Evolutionary conservation across 331 rosid species (phyloP), one percentile per base, ranked within the genome.

Genomic region (Quercus tomentella): DNA sequence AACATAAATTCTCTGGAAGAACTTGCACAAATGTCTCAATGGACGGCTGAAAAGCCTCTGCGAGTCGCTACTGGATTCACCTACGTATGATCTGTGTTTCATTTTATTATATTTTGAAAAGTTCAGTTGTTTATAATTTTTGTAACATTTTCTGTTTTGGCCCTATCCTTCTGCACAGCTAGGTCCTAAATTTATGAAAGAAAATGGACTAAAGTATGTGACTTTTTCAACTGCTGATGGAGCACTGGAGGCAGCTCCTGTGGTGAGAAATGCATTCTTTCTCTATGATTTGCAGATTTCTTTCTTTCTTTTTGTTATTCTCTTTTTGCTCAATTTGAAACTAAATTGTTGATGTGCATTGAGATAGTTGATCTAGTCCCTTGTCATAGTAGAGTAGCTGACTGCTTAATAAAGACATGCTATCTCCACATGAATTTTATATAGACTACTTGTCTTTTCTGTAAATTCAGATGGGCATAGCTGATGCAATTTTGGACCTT

Each of bases 241-340:
- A 67, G 99, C 98, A 72, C 82, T 96, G 73, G 99, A 96, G 89
- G 99, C 99, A 77, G 96, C 99, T 74, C 98, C 99, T 63, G 97
- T 97, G 88, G 98, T 93, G 87, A 85, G 93, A 76, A 66, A 63
- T 73, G 49, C 51, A 81, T 16, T 57, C 74, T 61, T 81, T 22
- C 62, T 76, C 31, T 22, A 63, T 35, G 15, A 21, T 71, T 60
- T 30, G 9, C 57, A 16, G 17, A 63, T 73, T 71, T 15, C 20
- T 49, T 23, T 49, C 25, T 49, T 37, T 37, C 49, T 45, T 9
- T 37, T 37, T 37, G 2, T 37, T 7, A 7, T 3, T 70, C 25
- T 11, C 55, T 70, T 22, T 35, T 35, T 21, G 2, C 28, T 41
- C n/a, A 35, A 37, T 41, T 43, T 43, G 12, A 0, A 41, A 35